Evolutionary conservation across 169 alveolate genomes (phyloP).

Genomic region (Babesia ovata): DNA sequence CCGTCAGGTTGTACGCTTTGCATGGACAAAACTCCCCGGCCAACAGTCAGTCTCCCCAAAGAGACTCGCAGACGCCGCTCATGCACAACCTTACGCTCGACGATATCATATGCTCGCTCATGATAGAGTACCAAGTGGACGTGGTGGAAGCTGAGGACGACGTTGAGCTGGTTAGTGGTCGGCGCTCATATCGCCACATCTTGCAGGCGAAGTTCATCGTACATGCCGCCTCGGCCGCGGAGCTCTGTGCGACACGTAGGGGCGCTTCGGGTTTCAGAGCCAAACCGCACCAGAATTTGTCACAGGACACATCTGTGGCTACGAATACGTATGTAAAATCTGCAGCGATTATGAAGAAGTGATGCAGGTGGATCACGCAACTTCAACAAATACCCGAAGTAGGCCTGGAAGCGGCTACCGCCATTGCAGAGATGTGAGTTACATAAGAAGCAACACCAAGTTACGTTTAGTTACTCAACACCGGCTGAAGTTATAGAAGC

Average conservation of each 20-base stretch:
- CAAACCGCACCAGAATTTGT: conserved; percentile 9
- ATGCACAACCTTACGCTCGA: conserved; percentile 28
- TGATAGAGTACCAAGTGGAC: conserved; percentile 54
- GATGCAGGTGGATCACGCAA: conserved; percentile 63
- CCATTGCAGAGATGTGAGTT: conserved; percentile 46
- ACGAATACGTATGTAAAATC: conserved; percentile 28
- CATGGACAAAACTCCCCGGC: conserved; percentile 4
- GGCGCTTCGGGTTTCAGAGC: conserved; percentile 13
- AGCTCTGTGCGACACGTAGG: conserved; percentile 30
- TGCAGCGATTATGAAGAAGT: no score
- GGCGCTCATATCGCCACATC: not conserved
- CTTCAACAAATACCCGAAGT: conserved; percentile 64
- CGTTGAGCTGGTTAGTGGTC: conserved; percentile 48
- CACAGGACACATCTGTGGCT: conserved; percentile 11
- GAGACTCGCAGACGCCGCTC: not conserved
- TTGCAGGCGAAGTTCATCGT: conserved; percentile 42
- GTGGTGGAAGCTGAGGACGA: conserved; percentile 63
- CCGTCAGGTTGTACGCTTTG: conserved; percentile 31
- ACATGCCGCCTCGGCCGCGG: conserved; percentile 23
- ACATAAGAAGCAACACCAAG: not conserved
- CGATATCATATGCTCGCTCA: conserved; percentile 48
- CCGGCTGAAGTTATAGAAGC: conserved; percentile 61
- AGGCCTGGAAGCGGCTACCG: conserved; percentile 57
- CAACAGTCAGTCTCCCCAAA: not conserved
- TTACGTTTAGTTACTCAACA: conserved; percentile 29